Base-by-base conservation (phyloP, 1,139 yeast genomes). In the Candida sojae region DNA sequence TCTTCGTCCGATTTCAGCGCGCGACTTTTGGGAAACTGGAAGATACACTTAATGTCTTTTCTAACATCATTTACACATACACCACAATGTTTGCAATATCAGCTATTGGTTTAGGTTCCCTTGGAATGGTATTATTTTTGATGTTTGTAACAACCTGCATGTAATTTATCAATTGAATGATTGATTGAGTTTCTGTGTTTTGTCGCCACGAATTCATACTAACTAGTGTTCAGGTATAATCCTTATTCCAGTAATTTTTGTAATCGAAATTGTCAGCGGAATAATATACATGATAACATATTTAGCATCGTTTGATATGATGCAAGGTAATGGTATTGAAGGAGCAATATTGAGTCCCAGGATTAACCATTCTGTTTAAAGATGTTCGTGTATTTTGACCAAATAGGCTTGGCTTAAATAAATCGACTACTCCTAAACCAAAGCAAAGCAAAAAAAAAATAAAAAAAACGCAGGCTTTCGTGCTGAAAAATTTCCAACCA, bases 41-140 rank as follows among this genome's bases (percentile, higher is more conserved):
- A n/a, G 11, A 33, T 12, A 6, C 13, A 12, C 6, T 12, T 12
- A 2, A 33, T 8, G 12, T 12, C 35, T 5, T 5, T 5, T 12
- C 21, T 8, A 10, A 12, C 5, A 12, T 12, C 17, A 6, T 33
- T 33, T 7, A 17, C 31, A 8, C 29, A 11, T 2, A 5, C 30
- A 17, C 17, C 11, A n/a, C 42, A 33, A 60, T 59, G 64, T 52
- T 61, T 48, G 63, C 62, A n/a, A 42, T 61, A 33, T 59, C 64
- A 4, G 55, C 63, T 23, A 38, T 57, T n/a, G 48, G 53, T 2
- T 49, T 59, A 25, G 49, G 56, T 2, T 23, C 58, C 13, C 41
- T 53, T 13, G 48, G 56, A 3, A 6, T 48, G 2, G 23, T 49
- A 1, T 51, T 54, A 33, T 39, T 57, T 10, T 43, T 41, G 4